Evolutionary conservation across 495 filamentous ascomycete genomes (phyloP), one percentile per base, ranked within the genome.

Genomic region (Neurospora sp.): DNA sequence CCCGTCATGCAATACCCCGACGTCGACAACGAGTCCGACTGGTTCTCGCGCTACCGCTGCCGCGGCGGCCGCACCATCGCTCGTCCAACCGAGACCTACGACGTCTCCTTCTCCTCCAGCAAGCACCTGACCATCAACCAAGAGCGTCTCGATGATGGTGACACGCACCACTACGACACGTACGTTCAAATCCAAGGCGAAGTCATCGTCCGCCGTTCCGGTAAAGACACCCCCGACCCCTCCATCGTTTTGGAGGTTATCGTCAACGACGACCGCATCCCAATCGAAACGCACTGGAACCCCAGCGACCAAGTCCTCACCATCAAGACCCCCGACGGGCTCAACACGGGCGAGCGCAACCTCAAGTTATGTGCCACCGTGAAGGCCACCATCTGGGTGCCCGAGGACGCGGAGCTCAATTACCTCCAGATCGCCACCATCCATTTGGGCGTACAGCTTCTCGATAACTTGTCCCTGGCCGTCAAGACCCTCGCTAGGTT

Each of bases 311-410:
- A 85, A 44, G 7, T 27, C 11, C 69, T 86, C 42, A 53, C 74
- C 27, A 69, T 85, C 61, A 78, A 69, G 39, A 76, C 82, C 39
- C 84, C 82, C 0, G 74, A 75, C 31, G 71, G 65, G n/a, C 70
- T 80, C 74, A 73, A 78, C 14, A 73, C 80, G 76, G 18, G 59
- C 37, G 71, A 75, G 16, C 69, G 72, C 37, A 70, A 69, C 16
- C 68, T 72, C 20, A 39, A 73, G 70, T 81, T 83, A 10, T 86
- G 85, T 71, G 73, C 85, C 12, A 80, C 78, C 39, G 72, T 86
- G 65, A 76, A 75, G 14, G 75, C 76, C 16, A 86, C 83, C 11
- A 74, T 82, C 48, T 85, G 83, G 82, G 81, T 85, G 0, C 84
- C 85, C 48, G 73, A 76, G 31, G 72, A 73, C 61, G 78, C 74